Base-by-base conservation (phyloP, 2,329 filamentous ascomycete genomes). In the Orbilia javanica region DNA sequence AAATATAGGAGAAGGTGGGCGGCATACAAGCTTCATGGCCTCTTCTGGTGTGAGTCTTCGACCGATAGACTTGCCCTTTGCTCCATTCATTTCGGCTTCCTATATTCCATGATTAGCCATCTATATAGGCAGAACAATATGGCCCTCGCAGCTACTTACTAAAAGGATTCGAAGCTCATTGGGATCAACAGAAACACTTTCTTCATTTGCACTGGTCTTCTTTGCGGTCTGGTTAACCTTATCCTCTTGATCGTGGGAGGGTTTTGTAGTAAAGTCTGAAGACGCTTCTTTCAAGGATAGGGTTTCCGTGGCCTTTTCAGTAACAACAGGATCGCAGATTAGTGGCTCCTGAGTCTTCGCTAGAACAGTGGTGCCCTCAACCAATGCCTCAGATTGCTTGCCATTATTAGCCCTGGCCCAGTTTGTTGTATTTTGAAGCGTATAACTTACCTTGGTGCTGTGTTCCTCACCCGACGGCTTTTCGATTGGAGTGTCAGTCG, bases 11-110 rank as follows among this genome's bases (percentile, higher is more conserved):
- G 18, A 20, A 2, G 27, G 3, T 42, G 18, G 18, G 15, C 27
- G 20, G 72, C 74, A 34, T 68, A 78, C 74, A 27, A 50, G 57
- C 42, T 70, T 64, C 57, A 60, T 77, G 2, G 65, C 50, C 11
- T 77, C 72, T 10, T 77, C 72, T n/a, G 57, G 65, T 13, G 65
- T 77, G 0, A 77, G 22, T 20, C 39, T 65, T 48, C 72, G 69
- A 10, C 39, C 50, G 10, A 60, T 42, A 3, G 55, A 42, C n/a
- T 42, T 60, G 15, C 55, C 55, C 5, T 4, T 42, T 25, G 34
- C 6, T 8, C 55, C 34, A 31, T 60, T 60, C 34, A 42, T 22
- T 10, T 60, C 55, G 4, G 55, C 31, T 5, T 60, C 55, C 34
- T 60, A 25, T 25, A 13, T 13, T 20, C 4, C 10, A 8, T 5